Evolutionary conservation across 768 basidiomycete species (phyloP).

Genomic region (Termitomyces sp.): DNA sequence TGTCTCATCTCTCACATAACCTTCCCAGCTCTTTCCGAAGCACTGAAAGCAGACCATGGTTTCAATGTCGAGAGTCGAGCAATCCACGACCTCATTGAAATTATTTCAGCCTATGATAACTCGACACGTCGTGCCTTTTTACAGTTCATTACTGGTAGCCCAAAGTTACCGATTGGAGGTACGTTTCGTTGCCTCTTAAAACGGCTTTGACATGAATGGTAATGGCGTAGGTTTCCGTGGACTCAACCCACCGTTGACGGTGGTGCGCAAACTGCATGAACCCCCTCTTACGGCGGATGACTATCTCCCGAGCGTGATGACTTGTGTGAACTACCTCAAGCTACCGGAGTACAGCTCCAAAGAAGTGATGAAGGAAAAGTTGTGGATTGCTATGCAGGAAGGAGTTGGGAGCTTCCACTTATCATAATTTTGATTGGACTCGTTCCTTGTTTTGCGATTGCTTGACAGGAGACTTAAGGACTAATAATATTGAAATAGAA

Average conservation of each 20-base stretch:
- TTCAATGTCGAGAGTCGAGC: constrained; percentile 94
- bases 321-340: constrained; percentile 96
- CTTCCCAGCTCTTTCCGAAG: constrained; percentile 73
- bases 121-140: constrained; percentile 80
- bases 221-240: constrained; percentile 78
- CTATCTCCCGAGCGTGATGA: constrained; percentile 97
- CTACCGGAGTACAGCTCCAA: constrained; percentile 93
- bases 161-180: constrained; percentile 96
- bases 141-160: constrained; percentile 97
- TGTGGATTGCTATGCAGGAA: constrained; percentile 84
- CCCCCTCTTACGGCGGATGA: constrained; percentile 87
- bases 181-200: constrained; percentile 21
- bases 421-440: constrained; percentile 51
- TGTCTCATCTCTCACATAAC: constrained; percentile 8
- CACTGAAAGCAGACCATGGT: constrained; percentile 96
- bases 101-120: constrained; percentile 79
- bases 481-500: background rate
- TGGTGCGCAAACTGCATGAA: constrained; percentile 96
- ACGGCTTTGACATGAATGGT: background rate
- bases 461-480: background rate
- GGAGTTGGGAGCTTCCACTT: constrained; percentile 97
- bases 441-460: constrained; percentile 3
- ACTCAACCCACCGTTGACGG: constrained; percentile 89
- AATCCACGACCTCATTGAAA: constrained; percentile 81
- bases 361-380: constrained; percentile 77